A percentile compares a stretch with the other conserved stretches of the same genome.
phyloP scores from a whole-genome alignment of 192 early-diverging fungal genomes.

The Backusella tuberculispora region DNA sequence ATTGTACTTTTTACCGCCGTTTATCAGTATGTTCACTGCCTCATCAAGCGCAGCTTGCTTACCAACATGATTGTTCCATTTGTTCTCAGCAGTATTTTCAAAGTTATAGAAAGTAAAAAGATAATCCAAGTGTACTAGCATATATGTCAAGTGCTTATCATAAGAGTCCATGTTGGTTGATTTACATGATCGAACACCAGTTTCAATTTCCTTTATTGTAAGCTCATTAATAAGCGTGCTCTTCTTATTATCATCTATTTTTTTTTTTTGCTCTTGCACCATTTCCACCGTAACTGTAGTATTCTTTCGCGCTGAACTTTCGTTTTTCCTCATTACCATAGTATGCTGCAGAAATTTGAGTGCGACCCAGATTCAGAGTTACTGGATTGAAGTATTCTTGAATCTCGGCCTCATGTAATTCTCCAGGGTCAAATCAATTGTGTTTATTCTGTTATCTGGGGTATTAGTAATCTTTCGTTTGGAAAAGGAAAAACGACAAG shows the following conservation, averaged over 20 bases:
- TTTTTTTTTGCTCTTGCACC: background rate
- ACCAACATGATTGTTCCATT: background rate
- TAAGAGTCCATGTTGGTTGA: background rate
- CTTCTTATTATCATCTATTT: background rate
- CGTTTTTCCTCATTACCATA: constrained; percentile 2
- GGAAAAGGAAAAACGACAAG: background rate
- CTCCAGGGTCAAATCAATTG: background rate
- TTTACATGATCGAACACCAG: background rate
- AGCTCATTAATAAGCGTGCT: background rate
- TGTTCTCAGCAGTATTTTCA: background rate
- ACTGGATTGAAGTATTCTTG: background rate
- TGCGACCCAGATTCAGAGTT: background rate
- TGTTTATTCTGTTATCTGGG: background rate
- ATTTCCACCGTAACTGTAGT: background rate
- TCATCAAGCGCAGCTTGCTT: background rate
- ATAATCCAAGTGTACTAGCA: background rate
- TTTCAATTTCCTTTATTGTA: background rate
- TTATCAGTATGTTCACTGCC: background rate
- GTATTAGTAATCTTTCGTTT: background rate
- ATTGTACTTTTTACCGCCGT: constrained; percentile 26
- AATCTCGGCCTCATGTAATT: background rate
- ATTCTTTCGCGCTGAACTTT: background rate
- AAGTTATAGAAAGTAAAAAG: constrained; percentile 1
- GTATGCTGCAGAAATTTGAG: background rate
- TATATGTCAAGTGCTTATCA: background rate